Conservation (phyloP, 163 green algal species). For the Botryococcus braunii region DNA sequence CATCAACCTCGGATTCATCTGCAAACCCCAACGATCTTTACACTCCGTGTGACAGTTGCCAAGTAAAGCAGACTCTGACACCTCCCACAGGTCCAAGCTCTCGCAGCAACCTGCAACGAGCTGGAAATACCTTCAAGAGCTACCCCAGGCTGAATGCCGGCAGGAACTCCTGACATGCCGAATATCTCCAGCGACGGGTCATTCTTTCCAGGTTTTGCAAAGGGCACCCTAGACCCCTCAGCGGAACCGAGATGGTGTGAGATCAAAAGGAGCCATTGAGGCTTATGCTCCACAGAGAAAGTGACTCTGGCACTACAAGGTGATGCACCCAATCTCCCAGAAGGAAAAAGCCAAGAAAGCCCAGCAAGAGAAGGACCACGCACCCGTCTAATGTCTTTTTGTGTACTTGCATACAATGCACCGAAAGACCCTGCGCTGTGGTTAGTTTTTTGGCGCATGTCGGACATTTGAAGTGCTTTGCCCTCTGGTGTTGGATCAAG, state of each 20-base stretch:
- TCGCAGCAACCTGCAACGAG: too few relatives aligned
- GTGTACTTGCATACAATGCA: conserved; percentile 75
- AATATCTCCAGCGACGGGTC: conserved; percentile 79
- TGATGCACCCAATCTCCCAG: not conserved
- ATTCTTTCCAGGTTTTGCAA: conserved; percentile 53
- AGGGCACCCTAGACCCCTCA: conserved; percentile 51
- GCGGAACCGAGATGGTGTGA: not conserved
- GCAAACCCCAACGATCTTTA: too few relatives aligned
- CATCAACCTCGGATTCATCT: too few relatives aligned
- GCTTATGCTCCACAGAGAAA: not conserved
- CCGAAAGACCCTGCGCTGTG: conserved; percentile 47
- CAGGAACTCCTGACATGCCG: conserved; percentile 78
- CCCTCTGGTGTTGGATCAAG: conserved; percentile 83
- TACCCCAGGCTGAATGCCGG: too few relatives aligned
- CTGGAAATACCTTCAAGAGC: too few relatives aligned
- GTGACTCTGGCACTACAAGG: not conserved
- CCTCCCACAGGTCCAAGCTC: too few relatives aligned
- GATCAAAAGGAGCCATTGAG: not conserved
- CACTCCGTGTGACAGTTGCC: too few relatives aligned
- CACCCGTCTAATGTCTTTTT: conserved; percentile 53
- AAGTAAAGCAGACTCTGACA: too few relatives aligned
- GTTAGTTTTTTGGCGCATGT: conserved; percentile 81
- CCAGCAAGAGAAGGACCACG: conserved; percentile 21
- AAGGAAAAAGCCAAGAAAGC: not conserved
- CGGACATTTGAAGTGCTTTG: conserved; percentile 74